Percentiles rank a stretch among this genome's conserved stretches.
Conservation (phyloP, 345 rosid genomes). For the Heritiera littoralis region DNA sequence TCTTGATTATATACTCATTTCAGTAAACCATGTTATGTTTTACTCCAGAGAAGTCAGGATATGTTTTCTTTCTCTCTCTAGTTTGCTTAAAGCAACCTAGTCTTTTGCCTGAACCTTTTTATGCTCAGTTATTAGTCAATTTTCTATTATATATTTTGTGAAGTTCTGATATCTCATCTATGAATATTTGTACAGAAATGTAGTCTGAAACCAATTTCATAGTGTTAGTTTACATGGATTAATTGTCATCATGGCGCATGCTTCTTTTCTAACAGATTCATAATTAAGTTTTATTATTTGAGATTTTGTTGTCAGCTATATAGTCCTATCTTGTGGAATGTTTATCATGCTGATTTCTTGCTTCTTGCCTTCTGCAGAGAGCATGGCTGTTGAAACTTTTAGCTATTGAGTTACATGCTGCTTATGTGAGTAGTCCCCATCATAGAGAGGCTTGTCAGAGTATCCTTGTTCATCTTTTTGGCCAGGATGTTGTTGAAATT, state of each 20-base stretch:
- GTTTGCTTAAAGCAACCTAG: background rate
- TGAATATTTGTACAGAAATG: background rate
- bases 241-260: background rate
- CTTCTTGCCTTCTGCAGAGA: slow-evolving; percentile 51
- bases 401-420: slow-evolving; percentile 80
- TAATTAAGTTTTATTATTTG: slow-evolving; percentile 10
- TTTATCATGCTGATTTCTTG: background rate
- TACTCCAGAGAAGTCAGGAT: background rate
- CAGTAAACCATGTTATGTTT: background rate
- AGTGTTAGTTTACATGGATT: slow-evolving; percentile 1
- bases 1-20: background rate
- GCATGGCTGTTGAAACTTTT: slow-evolving; percentile 96
- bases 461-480: slow-evolving; percentile 84
- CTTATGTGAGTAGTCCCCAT: slow-evolving; percentile 51
- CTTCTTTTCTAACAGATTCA: background rate
- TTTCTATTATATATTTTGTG: background rate
- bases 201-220: background rate
- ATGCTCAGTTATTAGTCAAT: background rate
- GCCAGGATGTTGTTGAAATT: slow-evolving; percentile 47
- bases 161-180: background rate
- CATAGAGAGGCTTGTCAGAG: slow-evolving; percentile 74
- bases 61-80: background rate
- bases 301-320: slow-evolving; percentile 6
- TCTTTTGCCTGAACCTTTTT: background rate
- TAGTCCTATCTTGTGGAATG: background rate